Conservation (phyloP, 2,329 filamentous ascomycete genomes). For the Juglanconis juglandina region DNA sequence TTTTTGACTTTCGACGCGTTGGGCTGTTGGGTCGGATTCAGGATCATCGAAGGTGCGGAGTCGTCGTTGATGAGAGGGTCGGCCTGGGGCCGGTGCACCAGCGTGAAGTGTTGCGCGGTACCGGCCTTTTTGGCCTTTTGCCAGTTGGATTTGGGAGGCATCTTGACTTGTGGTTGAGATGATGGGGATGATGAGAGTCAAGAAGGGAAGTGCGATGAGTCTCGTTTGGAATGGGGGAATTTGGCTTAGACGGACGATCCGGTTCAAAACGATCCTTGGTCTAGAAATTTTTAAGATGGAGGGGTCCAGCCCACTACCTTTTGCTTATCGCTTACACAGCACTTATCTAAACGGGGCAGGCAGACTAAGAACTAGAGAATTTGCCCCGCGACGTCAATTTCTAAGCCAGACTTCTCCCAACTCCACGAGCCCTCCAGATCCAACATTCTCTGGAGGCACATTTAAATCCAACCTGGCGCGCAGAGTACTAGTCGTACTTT, state of each 20-base stretch:
- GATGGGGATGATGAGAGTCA: background rate
- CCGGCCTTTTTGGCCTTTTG: constrained; percentile 58
- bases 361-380: constrained; percentile 4
- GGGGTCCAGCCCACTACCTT: background rate
- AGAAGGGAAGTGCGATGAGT: background rate
- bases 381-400: constrained; percentile 25
- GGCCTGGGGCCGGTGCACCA: constrained; percentile 95
- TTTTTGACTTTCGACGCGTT: constrained; percentile 57
- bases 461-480: background rate
- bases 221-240: background rate
- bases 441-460: background rate
- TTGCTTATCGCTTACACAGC: background rate
- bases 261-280: background rate
- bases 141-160: constrained; percentile 31
- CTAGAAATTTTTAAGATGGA: constrained; percentile 7
- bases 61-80: constrained; percentile 95
- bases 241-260: background rate
- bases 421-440: background rate
- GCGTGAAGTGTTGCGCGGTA: constrained; percentile 83
- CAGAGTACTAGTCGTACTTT: background rate
- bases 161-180: constrained; percentile 14
- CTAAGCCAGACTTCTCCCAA: constrained; percentile 17
- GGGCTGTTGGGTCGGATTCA: constrained; percentile 62
- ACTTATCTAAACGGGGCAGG: constrained; percentile 15
- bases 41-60: constrained; percentile 82